Conservation (phyloP, 2,329 filamentous ascomycete species). For the Ceratocystiopsis minuta region DNA sequence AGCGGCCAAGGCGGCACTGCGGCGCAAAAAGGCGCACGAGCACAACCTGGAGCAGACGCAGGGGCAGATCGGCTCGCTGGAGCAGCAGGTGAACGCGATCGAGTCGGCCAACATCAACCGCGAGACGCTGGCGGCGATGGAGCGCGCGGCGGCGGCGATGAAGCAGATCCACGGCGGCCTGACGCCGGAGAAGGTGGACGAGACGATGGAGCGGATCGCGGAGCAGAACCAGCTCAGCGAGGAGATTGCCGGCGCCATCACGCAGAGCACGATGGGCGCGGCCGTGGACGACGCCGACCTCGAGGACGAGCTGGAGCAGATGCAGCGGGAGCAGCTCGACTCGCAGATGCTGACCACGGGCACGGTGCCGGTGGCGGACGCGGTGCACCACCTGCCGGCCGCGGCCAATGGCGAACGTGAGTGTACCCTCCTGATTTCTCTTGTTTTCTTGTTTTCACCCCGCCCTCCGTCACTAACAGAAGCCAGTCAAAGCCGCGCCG, state of each 20-base stretch:
- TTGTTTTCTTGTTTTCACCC: no score
- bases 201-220: constrained; percentile 81
- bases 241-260: constrained; percentile 79
- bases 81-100: constrained; percentile 91
- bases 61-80: constrained; percentile 77
- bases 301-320: constrained; percentile 63
- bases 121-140: constrained; percentile 87
- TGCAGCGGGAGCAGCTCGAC: constrained; percentile 88
- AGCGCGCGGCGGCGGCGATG: constrained; percentile 80
- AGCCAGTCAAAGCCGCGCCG: constrained; percentile 32
- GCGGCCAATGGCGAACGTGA: constrained; percentile 60
- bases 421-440: constrained; percentile 25
- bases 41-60: constrained; percentile 80
- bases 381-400: constrained; percentile 58
- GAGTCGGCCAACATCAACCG: constrained; percentile 98
- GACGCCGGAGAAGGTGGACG: constrained; percentile 85
- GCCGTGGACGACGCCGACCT: constrained; percentile 71
- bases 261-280: constrained; percentile 47
- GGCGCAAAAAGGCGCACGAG: constrained; percentile 89
- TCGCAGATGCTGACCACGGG: constrained; percentile 86
- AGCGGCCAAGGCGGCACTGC: constrained; percentile 81
- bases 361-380: constrained; percentile 62
- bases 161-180: constrained; percentile 79
- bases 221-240: constrained; percentile 88
- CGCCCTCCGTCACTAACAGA: constrained; percentile 7